Evolutionary conservation across 345 rosid species (phyloP).

Genomic region (Pistacia atlantica): DNA sequence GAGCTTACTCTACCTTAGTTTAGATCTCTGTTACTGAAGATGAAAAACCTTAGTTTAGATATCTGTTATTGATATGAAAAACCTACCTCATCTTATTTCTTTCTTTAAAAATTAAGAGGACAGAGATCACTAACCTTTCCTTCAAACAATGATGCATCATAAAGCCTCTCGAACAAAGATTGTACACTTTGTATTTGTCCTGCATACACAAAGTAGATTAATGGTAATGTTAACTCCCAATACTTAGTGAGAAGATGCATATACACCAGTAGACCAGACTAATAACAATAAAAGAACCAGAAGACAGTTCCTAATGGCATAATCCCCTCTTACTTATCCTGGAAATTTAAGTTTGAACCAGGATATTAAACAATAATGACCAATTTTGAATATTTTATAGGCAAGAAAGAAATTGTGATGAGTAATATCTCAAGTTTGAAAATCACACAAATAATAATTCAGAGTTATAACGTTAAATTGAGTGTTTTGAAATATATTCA

Average conservation of each 20-base stretch:
- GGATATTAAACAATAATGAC: too few relatives aligned
- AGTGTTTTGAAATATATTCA: too few relatives aligned
- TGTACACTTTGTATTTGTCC: slow-evolving; percentile 89
- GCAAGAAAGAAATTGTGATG: too few relatives aligned
- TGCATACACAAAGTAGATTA: slow-evolving; percentile 31
- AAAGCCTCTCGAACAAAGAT: slow-evolving; percentile 91
- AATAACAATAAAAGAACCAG: neutral
- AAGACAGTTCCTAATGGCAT: neutral
- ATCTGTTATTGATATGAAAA: neutral
- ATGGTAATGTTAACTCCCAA: neutral
- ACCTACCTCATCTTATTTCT: neutral
- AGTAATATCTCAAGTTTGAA: too few relatives aligned
- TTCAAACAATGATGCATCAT: slow-evolving; percentile 87
- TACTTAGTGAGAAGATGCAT: slow-evolving; percentile 7
- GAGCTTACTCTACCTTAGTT: neutral
- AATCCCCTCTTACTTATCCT: neutral
- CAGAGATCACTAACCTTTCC: slow-evolving; percentile 62
- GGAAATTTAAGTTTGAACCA: neutral
- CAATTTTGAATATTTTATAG: too few relatives aligned
- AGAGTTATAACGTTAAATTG: too few relatives aligned
- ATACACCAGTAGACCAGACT: neutral
- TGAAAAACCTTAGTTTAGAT: neutral
- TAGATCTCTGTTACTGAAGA: neutral
- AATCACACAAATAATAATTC: too few relatives aligned
- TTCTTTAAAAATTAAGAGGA: neutral